A percentile compares a stretch with the other conserved stretches of the same genome.
Conservation (phyloP, 768 basidiomycete species). For the Termitomyces sp. region DNA sequence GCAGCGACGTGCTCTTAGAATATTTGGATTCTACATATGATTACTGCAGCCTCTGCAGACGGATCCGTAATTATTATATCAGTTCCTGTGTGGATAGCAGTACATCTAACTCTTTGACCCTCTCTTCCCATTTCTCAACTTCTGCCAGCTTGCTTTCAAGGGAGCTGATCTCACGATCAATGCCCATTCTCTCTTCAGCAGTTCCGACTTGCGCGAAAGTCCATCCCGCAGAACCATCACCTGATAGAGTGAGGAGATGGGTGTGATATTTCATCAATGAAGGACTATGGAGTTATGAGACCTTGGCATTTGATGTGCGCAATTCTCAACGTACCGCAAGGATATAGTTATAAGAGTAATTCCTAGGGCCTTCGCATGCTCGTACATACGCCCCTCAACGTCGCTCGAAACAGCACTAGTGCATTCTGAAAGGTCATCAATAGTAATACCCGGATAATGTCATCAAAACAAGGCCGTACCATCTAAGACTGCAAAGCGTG, state of each 20-base stretch:
- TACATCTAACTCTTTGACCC: conserved; percentile 57
- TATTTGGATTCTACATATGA: not conserved
- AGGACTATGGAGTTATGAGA: conserved; percentile 40
- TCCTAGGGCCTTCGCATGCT: conserved; percentile 80
- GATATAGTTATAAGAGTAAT: conserved; percentile 95
- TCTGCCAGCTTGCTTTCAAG: conserved; percentile 65
- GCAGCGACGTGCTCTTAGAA: not conserved
- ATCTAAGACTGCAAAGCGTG: conserved; percentile 80
- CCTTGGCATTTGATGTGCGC: not conserved
- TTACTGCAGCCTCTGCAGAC: not conserved
- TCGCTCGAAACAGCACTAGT: conserved; percentile 95
- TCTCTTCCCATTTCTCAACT: conserved; percentile 66
- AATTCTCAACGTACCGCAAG: conserved; percentile 48
- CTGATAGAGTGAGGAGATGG: conserved; percentile 72
- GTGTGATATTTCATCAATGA: conserved; percentile 87
- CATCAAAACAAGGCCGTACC: conserved; percentile 39
- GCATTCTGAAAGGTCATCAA: conserved; percentile 52
- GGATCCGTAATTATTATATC: conserved; percentile 6
- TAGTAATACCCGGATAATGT: not conserved
- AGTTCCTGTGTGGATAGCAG: conserved; percentile 43
- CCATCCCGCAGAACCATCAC: conserved; percentile 69
- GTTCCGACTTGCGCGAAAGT: conserved; percentile 66
- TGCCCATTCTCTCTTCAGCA: conserved; percentile 65
- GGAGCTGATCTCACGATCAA: conserved; percentile 66
- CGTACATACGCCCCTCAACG: conserved; percentile 95